Base-by-base conservation (phyloP, 176 grass and related monocot genomes). In the Aegilops sharonensis region DNA sequence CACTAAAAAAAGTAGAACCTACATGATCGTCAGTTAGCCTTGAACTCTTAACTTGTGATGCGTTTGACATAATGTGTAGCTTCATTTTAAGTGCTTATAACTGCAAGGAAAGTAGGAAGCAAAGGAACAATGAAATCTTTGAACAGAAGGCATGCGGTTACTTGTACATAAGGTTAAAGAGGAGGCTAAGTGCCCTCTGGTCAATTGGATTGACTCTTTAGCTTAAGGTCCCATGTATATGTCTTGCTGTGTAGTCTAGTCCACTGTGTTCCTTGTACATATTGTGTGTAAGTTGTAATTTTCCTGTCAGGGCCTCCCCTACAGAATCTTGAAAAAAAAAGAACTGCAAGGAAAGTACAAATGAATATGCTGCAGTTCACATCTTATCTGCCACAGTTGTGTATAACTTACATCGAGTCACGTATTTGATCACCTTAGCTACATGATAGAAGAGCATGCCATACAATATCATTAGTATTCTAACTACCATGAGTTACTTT, bases 351-450 rank as follows among this genome's bases (percentile, higher is more conserved):
- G 20, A 63, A 64, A 84, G 8, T 35, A 47, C 21, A 84, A 9
- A n/a, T 69, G 17, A 69, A 42, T 79, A 61, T 70, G 8, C 64
- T 62, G 65, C 63, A 59, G 2, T 31, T 56, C 50, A 31, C 37
- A 21, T 83, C 52, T 42, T 79, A 56, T 83, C 54, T 74, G 42
- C 20, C 25, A 31, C 14, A 66, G 14, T 64, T 79, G 6, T 60
- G 14, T 62, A 74, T 47, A 77, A 50, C 45, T 67, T 42, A 4
- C 21, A 56, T 11, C 24, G 20, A 57, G 23, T 30, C 60, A 54
- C 40, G 48, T 67, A 32, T 78, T 78, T 76, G 30, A 64, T 45
- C 72, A 68, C 73, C 32, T 54, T 85, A 27, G 72, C 61, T 78
- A 18, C 61, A 56, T 68, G 72, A 24, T 67, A 45, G 29, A 78